A percentile compares a stretch with the other conserved stretches of the same genome.
These are phyloP conservation scores for Pyracantha coccinea DNA, from an alignment of 331 rosid genomes.

Conservation along the genomic window DNA sequence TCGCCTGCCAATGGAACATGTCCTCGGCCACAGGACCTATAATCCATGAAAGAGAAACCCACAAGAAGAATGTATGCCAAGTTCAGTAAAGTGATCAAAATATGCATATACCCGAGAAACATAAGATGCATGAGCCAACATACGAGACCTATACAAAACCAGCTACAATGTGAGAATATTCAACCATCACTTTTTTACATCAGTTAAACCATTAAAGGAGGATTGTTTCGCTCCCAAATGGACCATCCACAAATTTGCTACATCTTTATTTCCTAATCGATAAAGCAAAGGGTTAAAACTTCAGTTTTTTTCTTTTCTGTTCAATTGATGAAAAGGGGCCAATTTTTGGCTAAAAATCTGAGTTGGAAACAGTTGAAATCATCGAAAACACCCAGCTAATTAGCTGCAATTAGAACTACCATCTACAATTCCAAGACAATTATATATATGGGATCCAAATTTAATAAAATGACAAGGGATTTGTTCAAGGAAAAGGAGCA, in stretches of 20 bases:
- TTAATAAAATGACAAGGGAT: background rate
- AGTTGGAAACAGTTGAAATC: background rate
- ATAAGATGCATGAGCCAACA: background rate
- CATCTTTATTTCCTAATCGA: background rate
- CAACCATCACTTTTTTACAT: background rate
- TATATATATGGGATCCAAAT: background rate
- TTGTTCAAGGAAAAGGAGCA: background rate
- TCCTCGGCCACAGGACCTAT: slow-evolving; percentile 90
- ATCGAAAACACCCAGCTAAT: background rate
- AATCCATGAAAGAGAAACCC: background rate
- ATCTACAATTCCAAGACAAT: background rate
- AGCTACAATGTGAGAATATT: background rate
- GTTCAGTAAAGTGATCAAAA: background rate
- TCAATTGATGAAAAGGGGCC: background rate
- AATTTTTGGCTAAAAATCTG: background rate
- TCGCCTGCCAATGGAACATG: slow-evolving; percentile 91
- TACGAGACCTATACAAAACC: background rate
- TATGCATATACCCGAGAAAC: background rate
- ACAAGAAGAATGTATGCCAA: background rate
- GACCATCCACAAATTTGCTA: background rate
- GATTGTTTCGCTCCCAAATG: background rate
- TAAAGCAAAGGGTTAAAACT: background rate
- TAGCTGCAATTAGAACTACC: background rate
- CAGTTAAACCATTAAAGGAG: background rate
- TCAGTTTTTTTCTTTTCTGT: background rate